Conservation (phyloP, 1,284 basidiomycete genomes). For the Somion occarium region DNA sequence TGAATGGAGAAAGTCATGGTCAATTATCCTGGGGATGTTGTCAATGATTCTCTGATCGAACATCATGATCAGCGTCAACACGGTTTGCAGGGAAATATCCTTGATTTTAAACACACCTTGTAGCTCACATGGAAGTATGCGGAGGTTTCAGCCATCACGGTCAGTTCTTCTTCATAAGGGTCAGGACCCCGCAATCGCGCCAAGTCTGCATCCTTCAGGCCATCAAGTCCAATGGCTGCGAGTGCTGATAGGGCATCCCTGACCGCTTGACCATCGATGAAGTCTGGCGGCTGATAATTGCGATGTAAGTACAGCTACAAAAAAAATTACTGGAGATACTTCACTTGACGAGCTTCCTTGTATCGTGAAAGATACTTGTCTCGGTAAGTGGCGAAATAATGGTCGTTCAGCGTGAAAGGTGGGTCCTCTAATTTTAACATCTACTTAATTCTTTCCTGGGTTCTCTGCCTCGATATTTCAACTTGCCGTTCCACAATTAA, state of each 20-base stretch:
- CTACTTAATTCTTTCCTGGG: constrained; percentile 5
- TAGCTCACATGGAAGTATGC: constrained; percentile 16
- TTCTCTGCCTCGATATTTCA: constrained; percentile 2
- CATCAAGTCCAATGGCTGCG: constrained; percentile 1
- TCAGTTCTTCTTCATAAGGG: constrained; percentile 12
- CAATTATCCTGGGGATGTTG: constrained; percentile 13
- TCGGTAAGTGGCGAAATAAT: constrained; percentile 7
- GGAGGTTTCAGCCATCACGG: constrained; percentile 14
- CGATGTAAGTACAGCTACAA: neutral
- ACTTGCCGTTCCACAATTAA: constrained; percentile 8
- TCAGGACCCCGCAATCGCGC: constrained; percentile 2
- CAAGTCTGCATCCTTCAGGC: constrained; percentile 8
- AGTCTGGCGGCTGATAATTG: too few relatives aligned
- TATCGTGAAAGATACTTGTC: constrained; percentile 6
- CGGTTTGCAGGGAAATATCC: neutral
- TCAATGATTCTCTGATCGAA: constrained; percentile 16
- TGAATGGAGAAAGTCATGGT: constrained; percentile 10
- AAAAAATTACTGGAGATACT: neutral
- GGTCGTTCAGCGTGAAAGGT: constrained; percentile 8
- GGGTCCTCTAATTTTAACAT: constrained; percentile 10
- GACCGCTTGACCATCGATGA: neutral
- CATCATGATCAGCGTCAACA: neutral
- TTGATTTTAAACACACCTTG: too few relatives aligned
- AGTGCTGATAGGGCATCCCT: neutral
- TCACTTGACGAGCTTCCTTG: constrained; percentile 2